A percentile compares a stretch with the other conserved stretches of the same genome.
Conservation (phyloP, 148 eudicot species). For the Gaultheria prostrata region DNA sequence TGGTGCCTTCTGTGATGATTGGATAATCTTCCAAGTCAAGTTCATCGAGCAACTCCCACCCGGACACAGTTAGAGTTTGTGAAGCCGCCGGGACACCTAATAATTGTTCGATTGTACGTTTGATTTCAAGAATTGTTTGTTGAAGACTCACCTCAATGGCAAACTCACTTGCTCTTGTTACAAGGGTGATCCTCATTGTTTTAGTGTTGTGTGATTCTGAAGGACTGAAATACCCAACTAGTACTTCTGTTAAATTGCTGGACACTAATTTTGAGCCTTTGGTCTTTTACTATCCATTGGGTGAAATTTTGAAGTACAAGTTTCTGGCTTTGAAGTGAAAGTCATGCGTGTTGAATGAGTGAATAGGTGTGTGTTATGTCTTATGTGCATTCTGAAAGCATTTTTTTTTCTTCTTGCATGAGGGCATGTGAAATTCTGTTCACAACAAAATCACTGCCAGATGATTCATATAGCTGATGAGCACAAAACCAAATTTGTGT, state of each 20-base stretch:
- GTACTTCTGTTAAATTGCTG: background rate
- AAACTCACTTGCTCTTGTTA: constrained; percentile 35
- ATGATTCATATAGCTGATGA: no score
- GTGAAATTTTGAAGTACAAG: background rate
- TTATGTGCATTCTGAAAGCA: constrained; percentile 35
- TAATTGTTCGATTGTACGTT: constrained; percentile 48
- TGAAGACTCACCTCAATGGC: constrained; percentile 48
- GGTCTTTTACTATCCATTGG: background rate
- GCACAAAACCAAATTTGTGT: no score
- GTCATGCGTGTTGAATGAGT: constrained; percentile 43
- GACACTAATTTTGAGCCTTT: background rate
- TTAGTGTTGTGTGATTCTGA: background rate
- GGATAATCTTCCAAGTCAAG: constrained; percentile 82
- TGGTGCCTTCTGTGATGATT: constrained; percentile 66
- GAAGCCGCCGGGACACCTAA: constrained; percentile 48
- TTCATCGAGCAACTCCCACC: constrained; percentile 71
- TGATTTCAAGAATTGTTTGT: constrained; percentile 65
- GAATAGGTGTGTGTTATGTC: constrained; percentile 40
- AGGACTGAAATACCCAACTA: background rate
- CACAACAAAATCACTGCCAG: no score
- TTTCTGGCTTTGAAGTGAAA: background rate
- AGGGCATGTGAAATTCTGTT: background rate
- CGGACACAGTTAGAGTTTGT: constrained; percentile 60
- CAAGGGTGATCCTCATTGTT: constrained; percentile 62
- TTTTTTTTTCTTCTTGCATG: background rate